Evolutionary conservation across 2,329 filamentous ascomycete species (phyloP), one percentile per base, ranked within the genome.

Genomic region (Saccharata proteae): DNA sequence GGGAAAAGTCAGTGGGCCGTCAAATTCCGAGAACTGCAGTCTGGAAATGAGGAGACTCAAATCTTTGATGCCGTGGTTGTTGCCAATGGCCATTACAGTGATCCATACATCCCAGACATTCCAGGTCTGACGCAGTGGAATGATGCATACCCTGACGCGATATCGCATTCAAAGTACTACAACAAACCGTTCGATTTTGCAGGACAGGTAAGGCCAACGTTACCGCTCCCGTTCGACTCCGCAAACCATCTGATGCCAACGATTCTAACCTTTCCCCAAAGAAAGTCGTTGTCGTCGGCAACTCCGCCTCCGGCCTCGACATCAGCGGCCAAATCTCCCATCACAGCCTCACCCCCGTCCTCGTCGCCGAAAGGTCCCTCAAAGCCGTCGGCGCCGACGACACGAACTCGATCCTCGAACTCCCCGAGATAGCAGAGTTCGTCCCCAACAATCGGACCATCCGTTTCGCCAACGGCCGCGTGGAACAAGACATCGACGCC

Each of bases 251-350:
- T n/a, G n/a, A n/a, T n/a, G 25, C 8, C 9, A 13, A 12, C 7
- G 10, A 16, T n/a, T 17, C 27, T 6, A 21, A 20, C 23, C 6
- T 10, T 3, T 9, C 11, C 23, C 30, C 26, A n/a, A 28, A 74
- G 69, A 62, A 57, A 36, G 67, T 78, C 0, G 57, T 79, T 0
- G 63, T 75, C 0, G 70, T 80, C 2, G 74, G 75, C 3, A 74
- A 70, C 1, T 76, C 70, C 1, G 73, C 78, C 3, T 79, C 74
- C 0, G 74, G 69, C 0, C 66, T 71, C 16, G 76, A 80, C 42
- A 75, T 75, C 57, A 9, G 51, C 58, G 0, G 64, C 63, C 0
- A 45, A 62, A 24, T 41, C 50, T 0, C 70, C 69, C 0, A 54
- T 75, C 4, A 59, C 69, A 36, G 62, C n/a, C n/a, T n/a, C n/a